Evolutionary conservation across 768 basidiomycete genomes (phyloP), one percentile per base, ranked within the genome.

Genomic region (Suillus fuscotomentosus): DNA sequence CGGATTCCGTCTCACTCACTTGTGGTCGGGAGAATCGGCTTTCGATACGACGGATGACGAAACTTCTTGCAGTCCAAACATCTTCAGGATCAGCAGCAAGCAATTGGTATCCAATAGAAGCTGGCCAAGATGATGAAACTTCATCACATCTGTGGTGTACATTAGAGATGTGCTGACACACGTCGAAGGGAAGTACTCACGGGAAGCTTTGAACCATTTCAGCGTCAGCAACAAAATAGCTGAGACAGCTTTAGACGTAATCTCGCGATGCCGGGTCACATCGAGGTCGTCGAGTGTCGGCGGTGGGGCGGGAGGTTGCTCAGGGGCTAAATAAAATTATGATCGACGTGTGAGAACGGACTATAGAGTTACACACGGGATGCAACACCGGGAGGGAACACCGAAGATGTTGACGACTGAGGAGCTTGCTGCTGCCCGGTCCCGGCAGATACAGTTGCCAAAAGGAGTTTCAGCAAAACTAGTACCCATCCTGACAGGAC

Each of bases 141-240:
- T 99, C 92, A 99, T 96, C 22, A 91, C 88, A 78, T 99, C 97
- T 99, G 69, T 17, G 34, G 60, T 47, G 24, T 45, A 43, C 60
- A 34, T 27, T 47, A 64, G 53, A 60, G 38, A 66, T 24, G 39
- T 1, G 51, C 59, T 20, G 22, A 36, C 8, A 9, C 20, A 54
- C 34, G 54, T 55, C 38, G 62, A 27, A 34, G 51, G 24, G 20
- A 47, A 59, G 56, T 55, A 83, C 95, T 75, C 69, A 98, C 97
- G 97, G 60, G 97, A 98, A 27, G 92, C 92, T 77, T 99, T 99
- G 83, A 98, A 97, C 97, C 97, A 99, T 75, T 99, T 97, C 68
- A 99, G 76, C 2, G 92, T 86, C 43, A 98, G 80, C 6, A 99
- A 77, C 34, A 99, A 76, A 63, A 99, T 97, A 1, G 95, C 97